Conservation (phyloP, 768 basidiomycete species). For the Clitopilus passeckerianus region DNA sequence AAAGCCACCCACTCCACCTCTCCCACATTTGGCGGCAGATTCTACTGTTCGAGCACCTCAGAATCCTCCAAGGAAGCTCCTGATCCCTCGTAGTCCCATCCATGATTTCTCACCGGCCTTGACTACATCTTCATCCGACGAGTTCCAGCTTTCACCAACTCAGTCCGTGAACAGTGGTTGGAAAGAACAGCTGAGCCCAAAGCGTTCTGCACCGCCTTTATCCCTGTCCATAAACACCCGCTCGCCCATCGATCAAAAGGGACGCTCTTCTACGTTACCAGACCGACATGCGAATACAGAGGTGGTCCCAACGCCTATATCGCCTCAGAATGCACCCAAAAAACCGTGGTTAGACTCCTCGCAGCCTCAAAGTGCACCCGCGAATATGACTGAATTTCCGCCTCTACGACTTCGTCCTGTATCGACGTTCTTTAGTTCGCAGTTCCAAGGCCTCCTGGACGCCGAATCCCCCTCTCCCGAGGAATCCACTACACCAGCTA, state of each 20-base stretch:
- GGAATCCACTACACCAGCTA: conserved; percentile 26
- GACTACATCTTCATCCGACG: conserved; percentile 16
- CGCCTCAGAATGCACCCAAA: conserved; percentile 5
- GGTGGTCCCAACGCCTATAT: conserved; percentile 12
- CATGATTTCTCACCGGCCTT: conserved; percentile 33
- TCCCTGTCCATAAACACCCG: conserved; percentile 35
- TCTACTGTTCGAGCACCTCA: conserved; percentile 24
- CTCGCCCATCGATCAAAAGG: conserved; percentile 1
- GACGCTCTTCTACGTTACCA: background rate
- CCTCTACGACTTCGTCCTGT: conserved; percentile 68
- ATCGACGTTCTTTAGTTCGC: conserved; percentile 69
- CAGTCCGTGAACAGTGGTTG: background rate
- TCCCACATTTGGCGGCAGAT: conserved; percentile 43
- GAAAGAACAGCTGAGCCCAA: conserved; percentile 19
- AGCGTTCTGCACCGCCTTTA: conserved; percentile 28
- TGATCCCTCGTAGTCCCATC: conserved; percentile 33
- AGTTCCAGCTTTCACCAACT: conserved; percentile 7
- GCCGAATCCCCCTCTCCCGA: conserved; percentile 21
- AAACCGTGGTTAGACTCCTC: conserved; percentile 21
- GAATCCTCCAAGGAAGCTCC: conserved; percentile 20
- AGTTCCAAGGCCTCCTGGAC: conserved; percentile 50
- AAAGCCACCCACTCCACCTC: conserved; percentile 49
- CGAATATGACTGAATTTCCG: conserved; percentile 57
- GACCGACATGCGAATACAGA: conserved; percentile 15
- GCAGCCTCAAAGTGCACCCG: conserved; percentile 59